Base-by-base conservation (phyloP, 352 stramenopile species). In the Elongisporangium undulatum region DNA sequence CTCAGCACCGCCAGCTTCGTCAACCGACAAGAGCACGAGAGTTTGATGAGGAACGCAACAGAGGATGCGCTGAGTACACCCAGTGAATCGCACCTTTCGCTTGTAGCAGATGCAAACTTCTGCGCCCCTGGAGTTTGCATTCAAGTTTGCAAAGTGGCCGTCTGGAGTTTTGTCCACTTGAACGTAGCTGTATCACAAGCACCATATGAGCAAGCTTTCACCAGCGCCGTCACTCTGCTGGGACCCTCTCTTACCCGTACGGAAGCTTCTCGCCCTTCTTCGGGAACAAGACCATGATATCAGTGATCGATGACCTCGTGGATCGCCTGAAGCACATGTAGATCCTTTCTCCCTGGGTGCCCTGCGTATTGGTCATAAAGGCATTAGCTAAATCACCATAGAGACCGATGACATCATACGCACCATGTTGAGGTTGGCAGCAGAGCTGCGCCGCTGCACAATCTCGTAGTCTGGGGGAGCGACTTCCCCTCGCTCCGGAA, bases 21-120 rank as follows among this genome's bases (percentile, higher is more conserved):
- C 7, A 0, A n/a, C 15, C 15, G 4, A 52, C 16, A 24, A 19
- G 13, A 7, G 7, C 9, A 16, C 17, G 22, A 58, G n/a, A n/a
- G n/a, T n/a, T n/a, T 41, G 8, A 9, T 41, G 8, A 41, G 29
- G 29, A 29, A 5, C 2, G 23, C 4, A 57, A 19, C 4, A 26
- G 15, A 53, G 10, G 49, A 22, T 16, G n/a, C n/a, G n/a, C n/a
- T 57, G 17, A 13, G 3, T n/a, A 41, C 26, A 59, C 1, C 23
- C 53, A 58, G 19, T 61, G 41, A 16, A 48, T 55, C 66, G 19
- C 61, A 92, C 82, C 67, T 84, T 79, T 53, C 92, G 93, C 62
- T 89, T 91, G 75, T 95, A 95, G 55, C 77, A 82, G 4, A 95
- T 56, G 39, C 71, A 86, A 5, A 95, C 73, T 65, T 95, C 86